A percentile compares a stretch with the other conserved stretches of the same genome.
Conservation (phyloP, 1,284 basidiomycete species). For the Apiotrichum brassicae region DNA sequence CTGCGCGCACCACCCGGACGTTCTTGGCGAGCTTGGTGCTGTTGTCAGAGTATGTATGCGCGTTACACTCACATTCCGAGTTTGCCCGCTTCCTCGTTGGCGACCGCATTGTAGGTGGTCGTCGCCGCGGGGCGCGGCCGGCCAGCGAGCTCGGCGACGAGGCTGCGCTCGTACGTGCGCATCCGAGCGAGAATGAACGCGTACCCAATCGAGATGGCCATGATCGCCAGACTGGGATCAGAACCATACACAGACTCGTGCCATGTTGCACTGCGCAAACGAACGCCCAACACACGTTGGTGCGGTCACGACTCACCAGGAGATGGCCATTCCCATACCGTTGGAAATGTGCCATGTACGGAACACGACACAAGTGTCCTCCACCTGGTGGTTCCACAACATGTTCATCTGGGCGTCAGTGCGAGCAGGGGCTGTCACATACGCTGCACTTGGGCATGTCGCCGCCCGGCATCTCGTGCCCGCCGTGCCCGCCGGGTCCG, state of each 20-base stretch:
- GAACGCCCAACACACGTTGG: background rate
- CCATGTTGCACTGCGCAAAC: too few species aligned
- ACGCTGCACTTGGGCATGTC: constrained; percentile 16
- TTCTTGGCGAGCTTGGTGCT: constrained; percentile 23
- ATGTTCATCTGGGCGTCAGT: constrained; percentile 45
- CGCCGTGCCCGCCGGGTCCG: constrained; percentile 6
- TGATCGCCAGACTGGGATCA: constrained; percentile 28
- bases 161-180: constrained; percentile 28
- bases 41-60: background rate
- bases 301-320: constrained; percentile 27
- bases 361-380: constrained; percentile 43
- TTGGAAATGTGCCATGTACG: constrained; percentile 42
- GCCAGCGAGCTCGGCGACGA: constrained; percentile 27
- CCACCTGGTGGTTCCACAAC: constrained; percentile 46
- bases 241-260: background rate
- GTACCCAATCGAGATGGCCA: constrained; percentile 38
- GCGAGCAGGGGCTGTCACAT: too few species aligned
- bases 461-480: background rate
- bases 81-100: constrained; percentile 20
- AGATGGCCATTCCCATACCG: constrained; percentile 36
- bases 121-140: constrained; percentile 13
- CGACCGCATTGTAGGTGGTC: constrained; percentile 24
- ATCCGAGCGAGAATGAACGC: constrained; percentile 34
- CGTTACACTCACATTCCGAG: constrained; percentile 27
- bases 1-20: constrained; percentile 29